phyloP scores from a whole-genome alignment of 78 protist species.

The Protostelium mycophagum region DNA sequence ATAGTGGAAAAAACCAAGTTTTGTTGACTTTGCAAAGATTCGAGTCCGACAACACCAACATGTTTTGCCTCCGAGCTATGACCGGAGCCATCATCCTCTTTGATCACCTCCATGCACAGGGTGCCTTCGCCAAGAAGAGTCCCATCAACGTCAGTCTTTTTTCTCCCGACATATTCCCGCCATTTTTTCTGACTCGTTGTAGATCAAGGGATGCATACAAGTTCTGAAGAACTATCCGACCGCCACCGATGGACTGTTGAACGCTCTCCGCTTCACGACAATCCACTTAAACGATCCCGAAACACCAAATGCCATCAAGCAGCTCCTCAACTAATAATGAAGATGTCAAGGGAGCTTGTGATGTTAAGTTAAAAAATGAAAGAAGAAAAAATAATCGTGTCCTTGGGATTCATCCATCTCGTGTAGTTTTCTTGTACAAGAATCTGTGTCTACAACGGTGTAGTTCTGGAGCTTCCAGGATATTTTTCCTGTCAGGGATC shows the following conservation, averaged over 20 bases:
- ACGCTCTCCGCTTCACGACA: slow-evolving; percentile 81
- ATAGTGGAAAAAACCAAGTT: neutral
- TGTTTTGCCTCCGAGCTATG: slow-evolving; percentile 77
- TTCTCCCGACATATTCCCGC: no score
- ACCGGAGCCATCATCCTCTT: slow-evolving; percentile 69
- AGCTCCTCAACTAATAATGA: slow-evolving; percentile 13
- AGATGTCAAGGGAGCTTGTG: no score
- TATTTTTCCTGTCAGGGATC: no score
- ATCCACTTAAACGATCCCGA: slow-evolving; percentile 71
- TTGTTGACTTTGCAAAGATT: slow-evolving; percentile 22
- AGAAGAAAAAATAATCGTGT: no score
- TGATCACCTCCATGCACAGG: slow-evolving; percentile 71
- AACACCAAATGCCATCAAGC: slow-evolving; percentile 64
- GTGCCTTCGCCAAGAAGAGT: slow-evolving; percentile 73
- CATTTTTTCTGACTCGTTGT: neutral
- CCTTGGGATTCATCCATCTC: no score
- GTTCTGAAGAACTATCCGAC: slow-evolving; percentile 47
- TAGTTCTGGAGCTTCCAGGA: no score
- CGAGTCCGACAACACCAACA: slow-evolving; percentile 34
- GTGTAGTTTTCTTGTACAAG: no score
- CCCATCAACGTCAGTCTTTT: slow-evolving; percentile 44
- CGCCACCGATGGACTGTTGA: slow-evolving; percentile 57
- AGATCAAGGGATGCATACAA: slow-evolving; percentile 51
- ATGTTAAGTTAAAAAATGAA: neutral
- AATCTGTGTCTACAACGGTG: no score